Evolutionary conservation across 2,329 filamentous ascomycete species (phyloP).

Genomic region (Parasarocladium wereldwijsianum): DNA sequence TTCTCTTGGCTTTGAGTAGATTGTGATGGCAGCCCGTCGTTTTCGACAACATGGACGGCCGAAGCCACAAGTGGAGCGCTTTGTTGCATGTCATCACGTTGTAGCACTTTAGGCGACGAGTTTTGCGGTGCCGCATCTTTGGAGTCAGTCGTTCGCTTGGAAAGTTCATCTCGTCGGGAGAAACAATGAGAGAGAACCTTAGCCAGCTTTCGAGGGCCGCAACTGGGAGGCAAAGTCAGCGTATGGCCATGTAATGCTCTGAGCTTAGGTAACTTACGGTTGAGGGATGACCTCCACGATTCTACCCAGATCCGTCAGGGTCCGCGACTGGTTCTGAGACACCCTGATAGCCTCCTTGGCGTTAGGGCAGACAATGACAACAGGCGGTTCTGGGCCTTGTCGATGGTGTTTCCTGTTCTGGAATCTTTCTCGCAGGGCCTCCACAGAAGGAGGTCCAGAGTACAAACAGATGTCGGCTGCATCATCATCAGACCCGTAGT

Average conservation of each 20-base stretch:
- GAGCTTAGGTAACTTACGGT: slow-evolving; percentile 13
- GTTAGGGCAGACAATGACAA: slow-evolving; percentile 15
- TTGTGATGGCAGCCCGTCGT: no score
- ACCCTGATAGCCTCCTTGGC: slow-evolving; percentile 15
- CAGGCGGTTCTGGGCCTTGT: slow-evolving; percentile 9
- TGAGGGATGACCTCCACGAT: slow-evolving; percentile 16
- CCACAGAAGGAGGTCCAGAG: slow-evolving; percentile 12
- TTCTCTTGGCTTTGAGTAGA: no score
- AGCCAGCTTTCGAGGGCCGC: slow-evolving; percentile 15
- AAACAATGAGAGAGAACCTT: slow-evolving; percentile 14
- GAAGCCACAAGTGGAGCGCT: no score
- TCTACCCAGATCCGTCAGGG: slow-evolving; percentile 10
- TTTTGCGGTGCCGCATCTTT: no score
- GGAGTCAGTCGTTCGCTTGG: no score
- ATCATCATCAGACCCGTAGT: slow-evolving; percentile 1
- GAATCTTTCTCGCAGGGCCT: slow-evolving; percentile 8
- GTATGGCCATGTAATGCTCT: background rate
- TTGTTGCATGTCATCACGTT: no score
- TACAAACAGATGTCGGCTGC: slow-evolving; percentile 13
- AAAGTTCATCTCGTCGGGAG: background rate
- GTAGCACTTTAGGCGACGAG: no score
- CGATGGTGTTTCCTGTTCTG: slow-evolving; percentile 1
- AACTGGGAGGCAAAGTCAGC: slow-evolving; percentile 7
- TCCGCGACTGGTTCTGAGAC: slow-evolving; percentile 10
- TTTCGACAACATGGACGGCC: no score